phyloP scores from a whole-genome alignment of 192 early-diverging fungal species.

The Backusella morwellensis region DNA sequence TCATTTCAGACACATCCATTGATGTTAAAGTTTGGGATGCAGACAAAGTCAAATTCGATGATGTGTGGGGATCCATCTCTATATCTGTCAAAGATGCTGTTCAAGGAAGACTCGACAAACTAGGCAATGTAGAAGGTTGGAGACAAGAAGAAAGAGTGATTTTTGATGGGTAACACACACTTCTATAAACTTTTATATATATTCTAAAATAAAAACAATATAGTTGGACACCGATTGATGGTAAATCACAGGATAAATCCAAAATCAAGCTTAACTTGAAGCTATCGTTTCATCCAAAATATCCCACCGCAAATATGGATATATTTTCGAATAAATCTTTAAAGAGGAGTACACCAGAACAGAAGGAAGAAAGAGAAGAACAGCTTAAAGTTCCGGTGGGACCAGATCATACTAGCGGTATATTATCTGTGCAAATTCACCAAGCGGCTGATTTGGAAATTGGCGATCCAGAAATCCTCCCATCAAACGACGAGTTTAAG shows the following conservation, averaged over 20 bases:
- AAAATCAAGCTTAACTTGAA: slow-evolving; percentile 25
- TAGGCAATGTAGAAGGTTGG: slow-evolving; percentile 22
- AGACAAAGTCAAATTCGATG: slow-evolving; percentile 27
- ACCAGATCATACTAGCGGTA: neutral
- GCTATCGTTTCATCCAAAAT: slow-evolving; percentile 31
- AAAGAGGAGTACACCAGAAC: neutral
- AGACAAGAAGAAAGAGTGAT: slow-evolving; percentile 14
- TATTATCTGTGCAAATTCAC: slow-evolving; percentile 11
- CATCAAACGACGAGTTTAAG: slow-evolving; percentile 5
- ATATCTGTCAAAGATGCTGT: slow-evolving; percentile 18
- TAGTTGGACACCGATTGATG: slow-evolving; percentile 30
- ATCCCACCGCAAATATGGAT: slow-evolving; percentile 12
- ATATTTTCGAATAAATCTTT: neutral
- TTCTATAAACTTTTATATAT: neutral
- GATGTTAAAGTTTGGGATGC: slow-evolving; percentile 35
- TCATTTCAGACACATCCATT: slow-evolving; percentile 9
- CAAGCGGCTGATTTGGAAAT: slow-evolving; percentile 30
- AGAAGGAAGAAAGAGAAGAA: neutral
- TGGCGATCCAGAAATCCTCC: slow-evolving; percentile 10
- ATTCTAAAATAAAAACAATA: neutral
- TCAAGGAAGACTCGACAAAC: slow-evolving; percentile 10
- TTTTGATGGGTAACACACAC: slow-evolving; percentile 27
- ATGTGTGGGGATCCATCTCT: slow-evolving; percentile 20
- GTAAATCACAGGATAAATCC: slow-evolving; percentile 17
- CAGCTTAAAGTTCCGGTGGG: neutral